These are phyloP conservation scores for Spinacia oleracea DNA, from an alignment of 179 eudicot species.

Conservation along the genomic window DNA sequence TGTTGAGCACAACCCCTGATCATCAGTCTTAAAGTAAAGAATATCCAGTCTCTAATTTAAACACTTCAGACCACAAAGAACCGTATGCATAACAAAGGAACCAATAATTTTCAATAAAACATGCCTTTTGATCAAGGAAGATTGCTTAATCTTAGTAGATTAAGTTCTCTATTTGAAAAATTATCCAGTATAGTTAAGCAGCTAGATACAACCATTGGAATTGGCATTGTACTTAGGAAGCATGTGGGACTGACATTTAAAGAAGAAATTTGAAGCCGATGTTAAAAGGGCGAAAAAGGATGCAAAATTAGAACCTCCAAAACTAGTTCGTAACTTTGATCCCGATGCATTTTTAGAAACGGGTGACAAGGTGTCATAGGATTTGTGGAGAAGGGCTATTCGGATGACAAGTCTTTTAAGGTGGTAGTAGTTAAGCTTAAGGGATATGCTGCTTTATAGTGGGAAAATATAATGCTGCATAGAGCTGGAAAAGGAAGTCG, in stretches of 20 bases:
- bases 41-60: neutral
- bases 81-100: neutral
- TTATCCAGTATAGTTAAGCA: neutral
- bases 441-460: neutral
- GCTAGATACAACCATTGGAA: neutral
- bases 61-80: neutral
- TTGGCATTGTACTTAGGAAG: neutral
- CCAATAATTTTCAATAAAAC: neutral
- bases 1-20: no score
- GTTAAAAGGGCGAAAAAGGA: neutral
- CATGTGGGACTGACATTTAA: neutral
- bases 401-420: neutral
- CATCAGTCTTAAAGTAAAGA: neutral
- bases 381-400: neutral
- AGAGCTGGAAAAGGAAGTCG: neutral
- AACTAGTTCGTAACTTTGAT: neutral
- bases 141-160: neutral
- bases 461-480: neutral
- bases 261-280: neutral
- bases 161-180: neutral
- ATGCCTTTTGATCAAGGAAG: neutral
- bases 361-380: neutral
- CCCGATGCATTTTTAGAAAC: neutral
- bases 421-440: neutral
- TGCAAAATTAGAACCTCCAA: neutral